These are phyloP conservation scores for Chlorencoelia australis DNA, from an alignment of 2,329 filamentous ascomycete genomes.

Conservation along the genomic window DNA sequence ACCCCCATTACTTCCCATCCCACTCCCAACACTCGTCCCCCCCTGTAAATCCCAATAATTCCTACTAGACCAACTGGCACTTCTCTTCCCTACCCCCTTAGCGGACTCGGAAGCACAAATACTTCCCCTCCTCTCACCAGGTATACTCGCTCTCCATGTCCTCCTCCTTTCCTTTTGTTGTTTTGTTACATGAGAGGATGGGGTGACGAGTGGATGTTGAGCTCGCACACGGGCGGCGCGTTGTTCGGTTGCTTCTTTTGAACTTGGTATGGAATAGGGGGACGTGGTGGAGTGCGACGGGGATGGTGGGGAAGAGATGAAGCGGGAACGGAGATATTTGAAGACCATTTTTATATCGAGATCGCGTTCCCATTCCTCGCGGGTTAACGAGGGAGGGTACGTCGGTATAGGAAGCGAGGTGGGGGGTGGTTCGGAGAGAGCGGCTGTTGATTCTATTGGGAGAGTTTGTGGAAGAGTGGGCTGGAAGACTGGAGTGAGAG, in stretches of 20 bases:
- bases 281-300: conserved; percentile 30
- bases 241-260: conserved; percentile 38
- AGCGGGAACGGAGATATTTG: conserved; percentile 70
- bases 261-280: conserved; percentile 16
- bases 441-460: conserved; percentile 15
- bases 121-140: conserved; percentile 32
- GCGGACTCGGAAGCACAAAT: conserved; percentile 41
- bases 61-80: conserved; percentile 54
- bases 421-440: conserved; percentile 13
- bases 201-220: conserved; percentile 72
- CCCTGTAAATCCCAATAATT: conserved; percentile 98
- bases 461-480: conserved; percentile 4
- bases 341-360: conserved; percentile 89
- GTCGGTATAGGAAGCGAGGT: conserved; percentile 9
- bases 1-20: conserved; percentile 63
- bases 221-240: conserved; percentile 71
- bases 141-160: conserved; percentile 44
- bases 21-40: conserved; percentile 32
- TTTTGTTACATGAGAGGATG: conserved; percentile 20
- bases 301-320: conserved; percentile 40
- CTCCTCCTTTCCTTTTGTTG: conserved; percentile 32
- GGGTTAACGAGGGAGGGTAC: conserved; percentile 12
- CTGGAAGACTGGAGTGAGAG: conserved; percentile 5
- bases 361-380: conserved; percentile 72
- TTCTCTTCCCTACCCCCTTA: conserved; percentile 48